These are phyloP conservation scores for Candida sojae DNA, from an alignment of 1,139 yeast genomes.

Conservation along the genomic window DNA sequence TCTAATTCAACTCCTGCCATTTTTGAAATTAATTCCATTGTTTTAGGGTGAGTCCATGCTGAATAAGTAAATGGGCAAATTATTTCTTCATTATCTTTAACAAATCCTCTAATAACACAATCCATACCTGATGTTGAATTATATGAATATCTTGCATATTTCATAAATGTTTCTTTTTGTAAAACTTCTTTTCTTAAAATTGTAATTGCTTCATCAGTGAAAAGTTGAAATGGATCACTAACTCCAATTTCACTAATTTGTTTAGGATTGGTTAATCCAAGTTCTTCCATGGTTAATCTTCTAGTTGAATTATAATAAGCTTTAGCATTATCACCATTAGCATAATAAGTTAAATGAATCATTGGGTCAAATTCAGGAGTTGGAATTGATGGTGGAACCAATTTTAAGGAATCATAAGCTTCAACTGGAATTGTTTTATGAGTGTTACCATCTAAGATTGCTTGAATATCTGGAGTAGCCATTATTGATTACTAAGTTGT, in stretches of 20 bases:
- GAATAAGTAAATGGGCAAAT: slow-evolving; percentile 46
- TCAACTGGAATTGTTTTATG: slow-evolving; percentile 10
- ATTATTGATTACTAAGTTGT: neutral
- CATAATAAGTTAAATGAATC: slow-evolving; percentile 39
- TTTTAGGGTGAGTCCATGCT: slow-evolving; percentile 60
- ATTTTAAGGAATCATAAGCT: slow-evolving; percentile 7
- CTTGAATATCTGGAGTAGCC: slow-evolving; percentile 8
- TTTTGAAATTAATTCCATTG: slow-evolving; percentile 46
- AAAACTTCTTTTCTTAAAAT: slow-evolving; percentile 57
- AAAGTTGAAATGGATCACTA: slow-evolving; percentile 57
- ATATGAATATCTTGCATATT: slow-evolving; percentile 42
- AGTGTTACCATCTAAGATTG: slow-evolving; percentile 10
- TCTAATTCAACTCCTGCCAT: slow-evolving; percentile 61
- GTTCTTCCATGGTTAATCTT: slow-evolving; percentile 49
- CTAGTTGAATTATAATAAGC: slow-evolving; percentile 34
- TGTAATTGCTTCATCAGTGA: slow-evolving; percentile 56
- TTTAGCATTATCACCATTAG: slow-evolving; percentile 31
- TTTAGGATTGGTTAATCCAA: slow-evolving; percentile 36
- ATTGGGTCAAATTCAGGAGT: slow-evolving; percentile 39
- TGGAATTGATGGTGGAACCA: neutral
- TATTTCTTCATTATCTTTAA: slow-evolving; percentile 28
- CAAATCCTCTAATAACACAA: slow-evolving; percentile 50
- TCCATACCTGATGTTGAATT: slow-evolving; percentile 47
- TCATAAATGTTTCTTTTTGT: slow-evolving; percentile 41
- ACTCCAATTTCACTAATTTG: slow-evolving; percentile 55